phyloP scores from a whole-genome alignment of 2,329 filamentous ascomycete genomes.

The Aspergillus fijiensis region DNA sequence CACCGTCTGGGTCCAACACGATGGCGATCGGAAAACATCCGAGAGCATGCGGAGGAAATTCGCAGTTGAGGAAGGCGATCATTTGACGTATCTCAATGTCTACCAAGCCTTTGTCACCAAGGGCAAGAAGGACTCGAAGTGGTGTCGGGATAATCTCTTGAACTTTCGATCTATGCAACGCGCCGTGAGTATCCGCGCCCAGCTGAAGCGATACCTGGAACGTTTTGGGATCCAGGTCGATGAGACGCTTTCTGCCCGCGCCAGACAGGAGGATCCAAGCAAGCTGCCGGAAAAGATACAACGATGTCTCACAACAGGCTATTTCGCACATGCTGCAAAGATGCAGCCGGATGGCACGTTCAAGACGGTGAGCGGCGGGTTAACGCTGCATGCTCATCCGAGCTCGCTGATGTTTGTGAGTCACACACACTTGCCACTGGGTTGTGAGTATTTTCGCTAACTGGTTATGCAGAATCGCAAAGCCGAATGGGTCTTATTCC shows the following conservation, averaged over 20 bases:
- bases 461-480: slow-evolving; percentile 66
- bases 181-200: slow-evolving; percentile 81
- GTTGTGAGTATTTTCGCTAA: slow-evolving; percentile 10
- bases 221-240: slow-evolving; percentile 72
- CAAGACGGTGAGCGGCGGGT: slow-evolving; percentile 75
- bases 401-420: slow-evolving; percentile 83
- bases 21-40: slow-evolving; percentile 71
- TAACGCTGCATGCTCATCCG: slow-evolving; percentile 81
- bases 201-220: slow-evolving; percentile 83
- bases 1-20: slow-evolving; percentile 77
- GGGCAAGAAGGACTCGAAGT: slow-evolving; percentile 78
- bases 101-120: slow-evolving; percentile 84
- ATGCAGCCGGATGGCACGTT: slow-evolving; percentile 95
- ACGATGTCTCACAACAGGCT: slow-evolving; percentile 82
- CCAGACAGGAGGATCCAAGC: slow-evolving; percentile 33
- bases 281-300: slow-evolving; percentile 71
- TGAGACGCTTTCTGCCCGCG: slow-evolving; percentile 52
- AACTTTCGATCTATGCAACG: slow-evolving; percentile 82
- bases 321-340: slow-evolving; percentile 87
- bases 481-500: slow-evolving; percentile 94
- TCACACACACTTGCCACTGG: slow-evolving; percentile 19
- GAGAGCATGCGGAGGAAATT: slow-evolving; percentile 78
- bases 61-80: slow-evolving; percentile 89
- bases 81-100: slow-evolving; percentile 88
- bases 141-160: slow-evolving; percentile 81